Conservation (phyloP, 2,329 filamentous ascomycete species). For the Aureobasidium sp. region DNA sequence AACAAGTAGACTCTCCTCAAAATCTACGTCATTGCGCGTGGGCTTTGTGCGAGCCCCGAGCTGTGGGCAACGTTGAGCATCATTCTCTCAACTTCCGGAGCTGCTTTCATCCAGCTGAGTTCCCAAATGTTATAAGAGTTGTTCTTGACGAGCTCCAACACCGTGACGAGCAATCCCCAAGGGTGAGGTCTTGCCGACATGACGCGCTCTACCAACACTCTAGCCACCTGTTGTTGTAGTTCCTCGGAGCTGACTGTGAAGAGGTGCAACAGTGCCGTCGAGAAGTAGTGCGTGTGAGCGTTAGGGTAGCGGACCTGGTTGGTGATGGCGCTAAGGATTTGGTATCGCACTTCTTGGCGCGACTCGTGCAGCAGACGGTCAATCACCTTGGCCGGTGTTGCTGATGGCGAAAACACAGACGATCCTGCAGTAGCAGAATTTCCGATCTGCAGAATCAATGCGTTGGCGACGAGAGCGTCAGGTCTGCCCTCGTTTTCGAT, state of each 20-base stretch:
- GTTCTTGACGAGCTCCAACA: conserved; percentile 87
- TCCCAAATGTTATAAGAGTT: conserved; percentile 88
- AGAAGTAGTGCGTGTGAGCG: conserved; percentile 87
- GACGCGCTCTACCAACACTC: conserved; percentile 79
- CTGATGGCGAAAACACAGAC: conserved; percentile 56
- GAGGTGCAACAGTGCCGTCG: conserved; percentile 72
- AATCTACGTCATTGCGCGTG: conserved; percentile 13
- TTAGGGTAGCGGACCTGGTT: conserved; percentile 91
- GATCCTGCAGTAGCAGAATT: conserved; percentile 61
- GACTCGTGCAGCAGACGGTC: conserved; percentile 71
- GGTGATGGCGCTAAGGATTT: conserved; percentile 73
- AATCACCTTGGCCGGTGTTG: conserved; percentile 64
- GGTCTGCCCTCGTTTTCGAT: conserved; percentile 52
- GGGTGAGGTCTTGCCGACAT: conserved; percentile 88
- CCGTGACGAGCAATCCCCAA: conserved; percentile 85
- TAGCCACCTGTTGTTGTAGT: conserved; percentile 83
- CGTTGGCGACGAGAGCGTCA: conserved; percentile 67
- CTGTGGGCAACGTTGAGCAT: conserved; percentile 25
- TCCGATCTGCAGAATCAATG: conserved; percentile 76
- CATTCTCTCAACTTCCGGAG: conserved; percentile 63
- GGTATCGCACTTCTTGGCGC: conserved; percentile 47
- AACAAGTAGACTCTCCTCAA: neutral
- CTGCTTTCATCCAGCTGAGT: conserved; percentile 81
- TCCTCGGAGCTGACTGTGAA: conserved; percentile 63
- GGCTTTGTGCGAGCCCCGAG: conserved; percentile 13